Evolutionary conservation across 2,329 filamentous ascomycete genomes (phyloP).

Genomic region (Orbilia brochopaga): DNA sequence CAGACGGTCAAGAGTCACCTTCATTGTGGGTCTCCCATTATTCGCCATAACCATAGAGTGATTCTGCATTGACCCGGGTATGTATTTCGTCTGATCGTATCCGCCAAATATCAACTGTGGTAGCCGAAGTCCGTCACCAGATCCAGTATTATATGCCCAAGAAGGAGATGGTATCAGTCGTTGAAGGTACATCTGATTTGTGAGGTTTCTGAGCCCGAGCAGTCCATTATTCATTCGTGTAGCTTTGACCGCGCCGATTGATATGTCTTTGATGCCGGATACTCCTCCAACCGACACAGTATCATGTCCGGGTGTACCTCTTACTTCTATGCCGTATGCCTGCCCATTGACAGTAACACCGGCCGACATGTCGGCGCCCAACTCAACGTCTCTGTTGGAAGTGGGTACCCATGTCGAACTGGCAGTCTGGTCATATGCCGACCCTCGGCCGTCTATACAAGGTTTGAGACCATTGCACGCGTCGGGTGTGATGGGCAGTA

Average conservation of each 20-base stretch:
- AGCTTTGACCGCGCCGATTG: slow-evolving; percentile 28
- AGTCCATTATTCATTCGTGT: slow-evolving; percentile 43
- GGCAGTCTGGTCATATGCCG: slow-evolving; percentile 29
- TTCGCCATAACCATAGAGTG: slow-evolving; percentile 18
- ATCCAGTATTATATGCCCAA: slow-evolving; percentile 44
- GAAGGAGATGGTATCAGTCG: slow-evolving; percentile 41
- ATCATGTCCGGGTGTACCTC: slow-evolving; percentile 26
- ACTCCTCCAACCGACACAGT: slow-evolving; percentile 37
- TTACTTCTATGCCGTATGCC: slow-evolving; percentile 44
- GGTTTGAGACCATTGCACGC: slow-evolving; percentile 22
- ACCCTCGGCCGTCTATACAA: slow-evolving; percentile 36
- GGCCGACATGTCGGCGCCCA: slow-evolving; percentile 37
- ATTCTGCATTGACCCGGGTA: slow-evolving; percentile 31
- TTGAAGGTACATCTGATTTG: slow-evolving; percentile 38
- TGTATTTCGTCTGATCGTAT: slow-evolving; percentile 39
- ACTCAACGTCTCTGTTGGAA: slow-evolving; percentile 30
- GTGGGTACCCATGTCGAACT: slow-evolving; percentile 33
- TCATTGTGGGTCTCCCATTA: slow-evolving; percentile 32
- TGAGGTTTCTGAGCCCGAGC: slow-evolving; percentile 41
- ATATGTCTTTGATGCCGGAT: slow-evolving; percentile 26
- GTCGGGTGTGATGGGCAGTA: slow-evolving; percentile 43
- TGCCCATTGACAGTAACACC: slow-evolving; percentile 36
- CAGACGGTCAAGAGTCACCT: slow-evolving; percentile 20
- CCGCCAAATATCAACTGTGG: slow-evolving; percentile 46
- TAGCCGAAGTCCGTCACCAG: slow-evolving; percentile 17